Evolutionary conservation across 306 rosid species (phyloP).

Genomic region (Astragalus membranaceus): DNA sequence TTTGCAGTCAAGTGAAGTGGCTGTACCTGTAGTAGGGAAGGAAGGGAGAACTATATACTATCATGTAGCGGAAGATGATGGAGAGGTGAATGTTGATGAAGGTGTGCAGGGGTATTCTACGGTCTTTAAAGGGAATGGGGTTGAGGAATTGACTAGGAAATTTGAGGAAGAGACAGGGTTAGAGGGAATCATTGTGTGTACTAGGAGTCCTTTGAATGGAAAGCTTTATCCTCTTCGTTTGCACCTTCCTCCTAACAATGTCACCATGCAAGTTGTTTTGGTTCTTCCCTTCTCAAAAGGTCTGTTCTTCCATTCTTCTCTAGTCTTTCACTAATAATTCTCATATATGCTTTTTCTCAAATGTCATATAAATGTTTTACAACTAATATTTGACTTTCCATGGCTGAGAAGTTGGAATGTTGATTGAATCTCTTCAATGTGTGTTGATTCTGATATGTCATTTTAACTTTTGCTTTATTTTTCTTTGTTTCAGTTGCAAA

Average conservation of each 20-base stretch:
- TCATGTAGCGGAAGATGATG: slow-evolving; percentile 71
- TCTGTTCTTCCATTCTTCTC: not conserved
- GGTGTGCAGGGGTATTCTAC: slow-evolving; percentile 40
- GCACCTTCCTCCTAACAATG: slow-evolving; percentile 94
- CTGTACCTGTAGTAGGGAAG: not conserved
- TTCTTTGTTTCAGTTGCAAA: slow-evolving; percentile 43
- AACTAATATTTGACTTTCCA: not conserved
- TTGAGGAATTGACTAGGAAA: slow-evolving; percentile 63
- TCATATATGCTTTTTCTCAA: not conserved
- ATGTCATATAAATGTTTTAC: not conserved
- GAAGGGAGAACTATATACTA: slow-evolving; percentile 83
- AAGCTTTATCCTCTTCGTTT: slow-evolving; percentile 78
- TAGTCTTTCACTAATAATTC: too few relatives aligned
- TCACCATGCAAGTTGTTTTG: slow-evolving; percentile 62
- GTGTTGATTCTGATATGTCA: not conserved
- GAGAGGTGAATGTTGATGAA: slow-evolving; percentile 64
- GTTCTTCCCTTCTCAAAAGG: slow-evolving; percentile 58
- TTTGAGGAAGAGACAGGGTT: slow-evolving; percentile 79
- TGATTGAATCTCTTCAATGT: too few relatives aligned
- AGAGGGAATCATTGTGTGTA: slow-evolving; percentile 64
- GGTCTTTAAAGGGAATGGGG: slow-evolving; percentile 70
- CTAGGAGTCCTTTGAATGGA: slow-evolving; percentile 67
- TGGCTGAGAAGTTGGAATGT: too few relatives aligned
- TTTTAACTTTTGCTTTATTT: not conserved
- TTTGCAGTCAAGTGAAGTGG: slow-evolving; percentile 49